Conservation (phyloP, 192 early-diverging fungal genomes). For the Coemansia pectinata region DNA sequence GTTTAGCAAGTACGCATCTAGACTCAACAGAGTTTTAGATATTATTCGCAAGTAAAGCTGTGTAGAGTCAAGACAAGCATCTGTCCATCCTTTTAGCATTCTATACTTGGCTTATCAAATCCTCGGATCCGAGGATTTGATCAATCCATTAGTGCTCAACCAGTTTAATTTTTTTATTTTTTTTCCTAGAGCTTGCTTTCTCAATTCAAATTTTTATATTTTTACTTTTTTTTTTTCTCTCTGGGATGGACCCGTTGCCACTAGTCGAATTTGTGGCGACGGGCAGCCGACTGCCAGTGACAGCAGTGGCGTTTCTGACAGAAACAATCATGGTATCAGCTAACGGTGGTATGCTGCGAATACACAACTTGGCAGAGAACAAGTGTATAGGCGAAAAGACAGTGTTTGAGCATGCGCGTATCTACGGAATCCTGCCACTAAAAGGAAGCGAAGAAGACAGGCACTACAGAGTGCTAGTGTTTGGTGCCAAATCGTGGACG, state of each 20-base stretch:
- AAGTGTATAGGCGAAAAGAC: neutral
- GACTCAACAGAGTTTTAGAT: neutral
- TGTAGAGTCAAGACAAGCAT: no score
- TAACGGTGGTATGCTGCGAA: conserved; percentile 41
- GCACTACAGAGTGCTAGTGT: conserved; percentile 23
- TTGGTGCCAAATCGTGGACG: conserved; percentile 57
- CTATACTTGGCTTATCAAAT: neutral
- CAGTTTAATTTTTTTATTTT: neutral
- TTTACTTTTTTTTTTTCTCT: neutral
- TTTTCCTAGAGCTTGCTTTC: neutral
- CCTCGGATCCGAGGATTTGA: neutral
- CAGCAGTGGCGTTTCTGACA: conserved; percentile 47
- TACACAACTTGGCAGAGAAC: conserved; percentile 22
- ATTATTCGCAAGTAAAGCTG: neutral
- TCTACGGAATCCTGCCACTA: conserved; percentile 49
- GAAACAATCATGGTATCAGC: conserved; percentile 37
- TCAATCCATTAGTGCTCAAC: neutral
- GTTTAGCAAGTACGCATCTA: neutral
- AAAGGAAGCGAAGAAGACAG: neutral
- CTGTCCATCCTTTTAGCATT: neutral
- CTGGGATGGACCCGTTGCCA: neutral
- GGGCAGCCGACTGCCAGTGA: conserved; percentile 35
- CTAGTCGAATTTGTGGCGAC: neutral
- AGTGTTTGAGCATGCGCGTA: conserved; percentile 33
- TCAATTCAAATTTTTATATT: neutral